phyloP scores from a whole-genome alignment of 306 rosid genomes.

The Casuarina cunninghamiana region DNA sequence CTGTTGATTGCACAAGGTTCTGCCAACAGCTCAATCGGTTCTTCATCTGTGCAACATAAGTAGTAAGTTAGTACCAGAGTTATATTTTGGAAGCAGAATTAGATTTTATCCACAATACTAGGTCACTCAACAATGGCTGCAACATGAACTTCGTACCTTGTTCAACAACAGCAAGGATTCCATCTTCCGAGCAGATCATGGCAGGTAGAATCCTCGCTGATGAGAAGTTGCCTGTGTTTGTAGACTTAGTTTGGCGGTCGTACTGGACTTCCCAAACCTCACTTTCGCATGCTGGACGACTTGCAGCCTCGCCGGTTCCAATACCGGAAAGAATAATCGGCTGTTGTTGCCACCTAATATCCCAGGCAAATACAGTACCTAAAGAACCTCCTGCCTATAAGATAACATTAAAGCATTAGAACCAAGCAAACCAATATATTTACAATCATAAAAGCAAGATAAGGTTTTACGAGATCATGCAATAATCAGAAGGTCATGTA shows the following conservation, averaged over 20 bases:
- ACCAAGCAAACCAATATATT: neutral
- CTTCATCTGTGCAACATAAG: conserved; percentile 54
- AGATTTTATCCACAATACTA: conserved; percentile 10
- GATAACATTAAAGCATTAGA: conserved; percentile 5
- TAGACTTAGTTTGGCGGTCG: conserved; percentile 60
- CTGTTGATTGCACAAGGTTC: conserved; percentile 96
- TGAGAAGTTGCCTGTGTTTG: conserved; percentile 49
- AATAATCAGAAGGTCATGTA: neutral
- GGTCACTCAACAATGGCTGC: conserved; percentile 18
- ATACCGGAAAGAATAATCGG: conserved; percentile 77
- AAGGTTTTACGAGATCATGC: neutral
- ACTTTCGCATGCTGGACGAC: conserved; percentile 66
- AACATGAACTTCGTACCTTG: conserved; percentile 56
- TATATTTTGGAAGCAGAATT: neutral
- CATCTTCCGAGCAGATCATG: conserved; percentile 92
- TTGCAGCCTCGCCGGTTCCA: conserved; percentile 47
- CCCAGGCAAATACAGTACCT: conserved; percentile 96
- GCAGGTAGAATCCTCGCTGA: conserved; percentile 76
- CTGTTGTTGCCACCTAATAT: conserved; percentile 85
- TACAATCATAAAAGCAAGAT: neutral
- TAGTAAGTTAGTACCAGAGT: conserved; percentile 15
- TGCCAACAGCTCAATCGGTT: conserved; percentile 70
- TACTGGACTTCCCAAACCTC: conserved; percentile 99
- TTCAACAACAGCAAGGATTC: conserved; percentile 74
- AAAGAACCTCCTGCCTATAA: conserved; percentile 85